Evolutionary conservation across 2,329 filamentous ascomycete species (phyloP).

Genomic region (Xylariaceae sp.): DNA sequence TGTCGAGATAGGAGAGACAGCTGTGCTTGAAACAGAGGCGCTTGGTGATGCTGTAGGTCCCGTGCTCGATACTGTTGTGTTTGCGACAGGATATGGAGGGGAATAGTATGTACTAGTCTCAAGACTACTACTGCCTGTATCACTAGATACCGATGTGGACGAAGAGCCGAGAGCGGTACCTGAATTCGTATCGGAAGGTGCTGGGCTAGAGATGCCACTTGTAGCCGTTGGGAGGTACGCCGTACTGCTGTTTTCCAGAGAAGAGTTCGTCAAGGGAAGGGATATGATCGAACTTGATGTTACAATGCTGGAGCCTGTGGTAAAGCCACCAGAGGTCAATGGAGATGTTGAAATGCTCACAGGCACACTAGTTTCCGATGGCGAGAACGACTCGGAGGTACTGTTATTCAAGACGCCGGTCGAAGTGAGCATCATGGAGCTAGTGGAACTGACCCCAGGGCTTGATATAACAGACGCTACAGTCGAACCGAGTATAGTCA

Average conservation of each 20-base stretch:
- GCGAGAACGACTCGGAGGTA: neutral
- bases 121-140: neutral
- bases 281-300: conserved; percentile 5
- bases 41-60: neutral
- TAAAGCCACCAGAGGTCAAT: neutral
- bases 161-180: conserved; percentile 1
- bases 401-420: neutral
- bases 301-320: neutral
- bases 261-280: conserved; percentile 8
- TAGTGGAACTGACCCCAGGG: conserved; percentile 1
- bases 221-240: neutral
- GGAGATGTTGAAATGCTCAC: neutral
- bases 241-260: neutral
- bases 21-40: conserved; percentile 4
- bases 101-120: conserved; percentile 2
- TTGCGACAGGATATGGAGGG: conserved; percentile 4
- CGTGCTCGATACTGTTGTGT: neutral
- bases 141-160: neutral
- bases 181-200: conserved; percentile 1
- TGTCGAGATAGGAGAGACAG: neutral
- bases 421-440: neutral
- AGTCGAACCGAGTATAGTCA: too few relatives aligned
- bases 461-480: too few relatives aligned
- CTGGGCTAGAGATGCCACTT: neutral
- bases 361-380: conserved; percentile 1